Percentiles rank a stretch among this genome's conserved stretches.
Evolutionary conservation across 1,139 yeast species (phyloP).

Genomic region (Debaryomyces coudertii): DNA sequence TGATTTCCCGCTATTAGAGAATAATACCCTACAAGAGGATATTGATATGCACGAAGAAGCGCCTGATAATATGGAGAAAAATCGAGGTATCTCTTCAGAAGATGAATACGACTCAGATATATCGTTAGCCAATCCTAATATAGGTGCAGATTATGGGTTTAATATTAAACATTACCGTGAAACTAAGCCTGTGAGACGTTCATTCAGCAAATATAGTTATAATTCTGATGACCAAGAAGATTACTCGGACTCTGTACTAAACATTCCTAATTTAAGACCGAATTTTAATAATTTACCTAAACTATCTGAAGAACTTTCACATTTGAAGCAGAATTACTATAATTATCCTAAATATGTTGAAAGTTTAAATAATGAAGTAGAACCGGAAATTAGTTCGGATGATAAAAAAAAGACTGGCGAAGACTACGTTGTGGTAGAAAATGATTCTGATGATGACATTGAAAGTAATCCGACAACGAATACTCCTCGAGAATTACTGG

Average conservation of each 20-base stretch:
- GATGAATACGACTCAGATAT: slow-evolving; percentile 49
- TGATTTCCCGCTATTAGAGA: slow-evolving; percentile 39
- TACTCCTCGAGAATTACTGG: slow-evolving; percentile 17
- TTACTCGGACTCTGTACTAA: background rate
- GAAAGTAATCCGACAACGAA: slow-evolving; percentile 18
- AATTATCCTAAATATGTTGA: slow-evolving; percentile 30
- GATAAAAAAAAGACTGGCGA: slow-evolving; percentile 17
- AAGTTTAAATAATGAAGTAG: slow-evolving; percentile 22
- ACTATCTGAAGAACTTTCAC: slow-evolving; percentile 34
- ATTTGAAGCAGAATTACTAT: slow-evolving; percentile 33
- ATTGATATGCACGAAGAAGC: slow-evolving; percentile 7
- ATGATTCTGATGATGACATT: slow-evolving; percentile 25
- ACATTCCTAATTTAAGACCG: slow-evolving; percentile 21
- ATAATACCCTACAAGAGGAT: slow-evolving; percentile 7
- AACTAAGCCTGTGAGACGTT: slow-evolving; percentile 9
- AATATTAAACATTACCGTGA: slow-evolving; percentile 41
- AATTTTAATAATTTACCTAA: slow-evolving; percentile 29
- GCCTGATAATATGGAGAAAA: slow-evolving; percentile 13
- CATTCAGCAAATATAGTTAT: background rate
- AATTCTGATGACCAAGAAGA: background rate
- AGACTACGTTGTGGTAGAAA: slow-evolving; percentile 25
- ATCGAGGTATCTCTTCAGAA: slow-evolving; percentile 17
- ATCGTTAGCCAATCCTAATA: slow-evolving; percentile 55
- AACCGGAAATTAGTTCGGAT: slow-evolving; percentile 18
- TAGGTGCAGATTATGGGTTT: slow-evolving; percentile 55